phyloP scores from a whole-genome alignment of 2,329 filamentous ascomycete genomes.

The Talaromyces sp. region DNA sequence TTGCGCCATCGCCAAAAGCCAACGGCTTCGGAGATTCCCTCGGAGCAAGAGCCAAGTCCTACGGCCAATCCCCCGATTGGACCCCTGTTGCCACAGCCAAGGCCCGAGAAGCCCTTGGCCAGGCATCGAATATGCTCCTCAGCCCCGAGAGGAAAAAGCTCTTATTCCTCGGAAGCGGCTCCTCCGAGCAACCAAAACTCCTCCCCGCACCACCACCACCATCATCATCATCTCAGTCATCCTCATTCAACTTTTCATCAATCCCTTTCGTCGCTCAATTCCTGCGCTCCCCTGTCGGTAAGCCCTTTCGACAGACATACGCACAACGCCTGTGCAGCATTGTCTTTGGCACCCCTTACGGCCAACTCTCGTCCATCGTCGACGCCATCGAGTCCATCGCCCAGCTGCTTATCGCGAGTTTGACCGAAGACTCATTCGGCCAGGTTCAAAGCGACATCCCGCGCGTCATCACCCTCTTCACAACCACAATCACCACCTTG shows the following conservation, averaged over 20 bases:
- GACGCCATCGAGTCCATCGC: constrained; percentile 68
- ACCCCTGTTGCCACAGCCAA: constrained; percentile 36
- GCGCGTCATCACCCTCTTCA: constrained; percentile 67
- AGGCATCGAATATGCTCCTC: constrained; percentile 33
- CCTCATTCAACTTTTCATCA: constrained; percentile 42
- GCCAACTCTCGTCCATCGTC: constrained; percentile 61
- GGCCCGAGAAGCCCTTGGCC: constrained; percentile 32
- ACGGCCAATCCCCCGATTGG: constrained; percentile 40
- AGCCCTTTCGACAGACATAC: constrained; percentile 66
- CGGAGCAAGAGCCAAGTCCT: constrained; percentile 41
- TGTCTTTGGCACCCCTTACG: constrained; percentile 69
- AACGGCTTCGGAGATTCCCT: constrained; percentile 35
- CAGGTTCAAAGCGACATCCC: constrained; percentile 80
- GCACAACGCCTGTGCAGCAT: constrained; percentile 58
- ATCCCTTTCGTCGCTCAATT: constrained; percentile 45
- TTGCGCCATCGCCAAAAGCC: constrained; percentile 35
- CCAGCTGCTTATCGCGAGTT: constrained; percentile 64
- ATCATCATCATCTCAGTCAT: constrained; percentile 9
- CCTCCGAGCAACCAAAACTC: constrained; percentile 32
- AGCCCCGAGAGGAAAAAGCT: constrained; percentile 36
- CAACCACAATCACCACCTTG: constrained; percentile 61
- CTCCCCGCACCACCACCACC: constrained; percentile 20
- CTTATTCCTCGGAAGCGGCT: constrained; percentile 26
- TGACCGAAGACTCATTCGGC: constrained; percentile 77
- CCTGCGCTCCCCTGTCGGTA: constrained; percentile 53